Base-by-base conservation (phyloP, 73 alveolate genomes). In the Uronychia setigera region DNA sequence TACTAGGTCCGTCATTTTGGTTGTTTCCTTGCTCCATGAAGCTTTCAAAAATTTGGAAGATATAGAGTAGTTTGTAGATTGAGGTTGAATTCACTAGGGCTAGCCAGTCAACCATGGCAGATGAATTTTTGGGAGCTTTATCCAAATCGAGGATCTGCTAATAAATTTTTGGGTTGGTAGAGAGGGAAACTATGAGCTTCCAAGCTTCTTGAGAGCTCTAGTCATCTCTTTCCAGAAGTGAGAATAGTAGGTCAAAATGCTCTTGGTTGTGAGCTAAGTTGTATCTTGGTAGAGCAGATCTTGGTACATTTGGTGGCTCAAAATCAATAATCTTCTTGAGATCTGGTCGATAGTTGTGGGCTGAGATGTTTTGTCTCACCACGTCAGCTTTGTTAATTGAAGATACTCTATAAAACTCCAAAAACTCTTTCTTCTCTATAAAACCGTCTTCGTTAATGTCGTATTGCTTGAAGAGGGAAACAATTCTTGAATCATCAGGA, bases 321-420 rank as follows among this genome's bases (percentile, higher is more conserved):
- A 58, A 86, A 30, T 80, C 89, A 60, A 79, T 92, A 80, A 87
- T 84, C 78, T 92, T 91, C 85, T 59, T 87, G 1, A 96, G 86
- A 78, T 96, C 98, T 46, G 78, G 60, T 88, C 98, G 87, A 77
- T 88, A 94, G 74, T 85, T 88, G 28, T 86, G 94, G 19, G 98
- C 86, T 14, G 33, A 31, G 1, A 96, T 85, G 79, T 96, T 96
- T n/a, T 90, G 74, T 88, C 99, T 87, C 27, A 96, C 99, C 1
- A 92, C 93, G 19, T 87, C 89, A 59, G 84, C 94, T 76, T 91
- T 94, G 26, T 77, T 78, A 5, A 84, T 35, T 58, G 92, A 81
- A 32, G 97, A 79, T 29, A 77, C 80, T 80, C 92, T 85, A 86
- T 95, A 96, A 77, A 94, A 96, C 25, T 87, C 94, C 0, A 93